Conservation (phyloP, 2,329 filamentous ascomycete species). For the Aspergillus ustus region DNA sequence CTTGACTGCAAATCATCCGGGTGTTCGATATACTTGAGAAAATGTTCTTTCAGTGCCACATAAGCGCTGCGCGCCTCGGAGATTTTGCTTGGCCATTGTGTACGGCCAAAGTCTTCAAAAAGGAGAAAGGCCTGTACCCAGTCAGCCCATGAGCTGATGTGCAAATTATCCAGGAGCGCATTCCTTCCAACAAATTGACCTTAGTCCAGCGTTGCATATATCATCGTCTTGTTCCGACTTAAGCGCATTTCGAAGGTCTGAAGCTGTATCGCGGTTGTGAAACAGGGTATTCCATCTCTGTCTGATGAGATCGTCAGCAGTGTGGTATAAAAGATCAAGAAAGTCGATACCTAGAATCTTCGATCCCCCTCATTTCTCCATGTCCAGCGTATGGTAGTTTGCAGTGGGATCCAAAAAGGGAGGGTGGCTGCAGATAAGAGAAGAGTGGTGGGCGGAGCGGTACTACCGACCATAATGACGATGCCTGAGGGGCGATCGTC, state of each 20-base stretch:
- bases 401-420: background rate
- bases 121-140: slow-evolving; percentile 73
- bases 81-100: slow-evolving; percentile 71
- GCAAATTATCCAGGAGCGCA: slow-evolving; percentile 15
- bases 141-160: slow-evolving; percentile 27
- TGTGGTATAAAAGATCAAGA: background rate
- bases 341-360: slow-evolving; percentile 55
- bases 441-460: background rate
- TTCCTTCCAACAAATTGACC: slow-evolving; percentile 93
- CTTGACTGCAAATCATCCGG: slow-evolving; percentile 77
- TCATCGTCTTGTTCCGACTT: slow-evolving; percentile 63
- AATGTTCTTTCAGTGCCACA: slow-evolving; percentile 70
- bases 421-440: slow-evolving; percentile 1
- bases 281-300: slow-evolving; percentile 71
- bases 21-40: slow-evolving; percentile 81
- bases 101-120: slow-evolving; percentile 68
- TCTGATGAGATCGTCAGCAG: slow-evolving; percentile 46
- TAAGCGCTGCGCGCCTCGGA: slow-evolving; percentile 76
- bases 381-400: slow-evolving; percentile 12
- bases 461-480: background rate
- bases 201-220: slow-evolving; percentile 72
- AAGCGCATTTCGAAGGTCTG: slow-evolving; percentile 69
- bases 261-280: slow-evolving; percentile 56
- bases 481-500: slow-evolving; percentile 1
- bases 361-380: slow-evolving; percentile 58